phyloP scores from a whole-genome alignment of 2,329 filamentous ascomycete species.

The Xenosphaeropsis pyriputrescens region DNA sequence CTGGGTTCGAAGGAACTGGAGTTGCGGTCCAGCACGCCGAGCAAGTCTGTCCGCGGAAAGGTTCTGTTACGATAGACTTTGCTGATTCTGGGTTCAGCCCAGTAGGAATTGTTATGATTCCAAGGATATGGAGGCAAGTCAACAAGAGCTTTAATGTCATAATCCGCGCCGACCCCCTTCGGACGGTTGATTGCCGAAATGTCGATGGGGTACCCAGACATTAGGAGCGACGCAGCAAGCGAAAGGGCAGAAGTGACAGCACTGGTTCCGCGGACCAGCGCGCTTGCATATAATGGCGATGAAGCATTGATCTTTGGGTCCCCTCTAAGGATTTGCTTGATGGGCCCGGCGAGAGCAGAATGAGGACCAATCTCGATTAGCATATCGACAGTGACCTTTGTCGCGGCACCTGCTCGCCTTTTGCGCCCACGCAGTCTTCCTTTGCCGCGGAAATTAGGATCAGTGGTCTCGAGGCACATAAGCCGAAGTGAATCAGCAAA shows the following conservation, averaged over 20 bases:
- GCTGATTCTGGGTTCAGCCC: slow-evolving; percentile 1
- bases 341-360: not conserved
- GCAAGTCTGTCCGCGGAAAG: not conserved
- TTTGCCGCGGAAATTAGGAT: slow-evolving; percentile 3
- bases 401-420: too few relatives aligned
- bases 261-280: too few relatives aligned
- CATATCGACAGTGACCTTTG: too few relatives aligned
- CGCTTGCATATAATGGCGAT: too few relatives aligned
- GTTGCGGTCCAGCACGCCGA: not conserved
- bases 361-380: not conserved
- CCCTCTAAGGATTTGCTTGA: not conserved
- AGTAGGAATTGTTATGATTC: not conserved
- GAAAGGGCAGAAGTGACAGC: too few relatives aligned
- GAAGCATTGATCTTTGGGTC: too few relatives aligned
- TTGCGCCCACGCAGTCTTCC: too few relatives aligned
- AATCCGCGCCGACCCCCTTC: too few relatives aligned
- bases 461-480: too few relatives aligned
- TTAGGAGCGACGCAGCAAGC: not conserved
- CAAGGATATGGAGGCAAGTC: slow-evolving; percentile 1
- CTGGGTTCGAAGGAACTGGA: not conserved
- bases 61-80: not conserved
- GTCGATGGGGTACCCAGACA: slow-evolving; percentile 10
- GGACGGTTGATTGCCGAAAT: slow-evolving; percentile 2
- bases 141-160: slow-evolving; percentile 20
- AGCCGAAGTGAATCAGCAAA: slow-evolving; percentile 1